These are phyloP conservation scores for Talaromyces liani DNA, from an alignment of 495 filamentous ascomycete species.

Conservation along the genomic window DNA sequence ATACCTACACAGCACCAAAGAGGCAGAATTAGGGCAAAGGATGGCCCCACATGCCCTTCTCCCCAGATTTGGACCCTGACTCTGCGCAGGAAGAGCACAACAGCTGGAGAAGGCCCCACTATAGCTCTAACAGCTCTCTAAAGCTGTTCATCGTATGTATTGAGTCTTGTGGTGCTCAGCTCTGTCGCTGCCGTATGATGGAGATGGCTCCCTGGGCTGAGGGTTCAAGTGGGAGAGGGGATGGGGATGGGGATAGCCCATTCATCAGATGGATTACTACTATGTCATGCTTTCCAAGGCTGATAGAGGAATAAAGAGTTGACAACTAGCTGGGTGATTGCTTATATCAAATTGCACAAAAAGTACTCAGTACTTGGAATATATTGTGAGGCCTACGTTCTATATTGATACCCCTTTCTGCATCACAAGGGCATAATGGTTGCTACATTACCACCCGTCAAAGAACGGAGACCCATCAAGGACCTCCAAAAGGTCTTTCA, in stretches of 20 bases:
- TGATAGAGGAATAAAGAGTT: background rate
- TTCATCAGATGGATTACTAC: background rate
- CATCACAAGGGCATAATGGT: background rate
- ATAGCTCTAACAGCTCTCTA: background rate
- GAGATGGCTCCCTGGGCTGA: background rate
- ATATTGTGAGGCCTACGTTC: background rate
- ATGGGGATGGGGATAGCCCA: background rate
- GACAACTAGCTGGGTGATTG: background rate
- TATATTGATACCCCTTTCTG: background rate
- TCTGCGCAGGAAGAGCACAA: background rate
- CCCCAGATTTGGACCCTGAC: background rate
- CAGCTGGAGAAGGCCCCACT: background rate
- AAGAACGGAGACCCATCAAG: constrained; percentile 22
- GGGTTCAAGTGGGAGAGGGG: background rate
- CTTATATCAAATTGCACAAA: background rate
- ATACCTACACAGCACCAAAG: background rate
- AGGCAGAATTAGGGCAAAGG: background rate
- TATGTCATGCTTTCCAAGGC: background rate
- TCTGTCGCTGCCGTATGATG: background rate
- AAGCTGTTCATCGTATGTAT: background rate
- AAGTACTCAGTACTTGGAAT: background rate
- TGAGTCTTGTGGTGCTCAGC: background rate
- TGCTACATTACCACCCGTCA: constrained; percentile 15
- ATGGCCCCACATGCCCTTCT: background rate
- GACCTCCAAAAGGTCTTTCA: constrained; percentile 37